Evolutionary conservation across 2,329 filamentous ascomycete genomes (phyloP).

Genomic region (Apiospora arundinis): DNA sequence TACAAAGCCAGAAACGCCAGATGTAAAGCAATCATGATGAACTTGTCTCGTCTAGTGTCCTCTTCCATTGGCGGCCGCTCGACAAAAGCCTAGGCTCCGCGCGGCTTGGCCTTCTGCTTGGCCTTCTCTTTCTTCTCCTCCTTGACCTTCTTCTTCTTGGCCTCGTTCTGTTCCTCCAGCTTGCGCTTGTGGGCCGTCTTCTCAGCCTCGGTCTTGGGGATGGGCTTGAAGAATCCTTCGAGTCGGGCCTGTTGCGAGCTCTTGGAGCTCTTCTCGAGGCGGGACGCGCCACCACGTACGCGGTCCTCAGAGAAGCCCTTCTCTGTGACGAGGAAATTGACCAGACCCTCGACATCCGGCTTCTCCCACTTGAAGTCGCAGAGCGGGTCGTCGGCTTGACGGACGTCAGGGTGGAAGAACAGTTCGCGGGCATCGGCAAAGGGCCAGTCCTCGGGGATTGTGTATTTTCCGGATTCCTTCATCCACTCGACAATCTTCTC

Average conservation of each 20-base stretch:
- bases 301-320: slow-evolving; percentile 98
- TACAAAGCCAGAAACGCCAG: slow-evolving; percentile 17
- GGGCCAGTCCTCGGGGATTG: slow-evolving; percentile 95
- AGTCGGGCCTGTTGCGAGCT: slow-evolving; percentile 87
- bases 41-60: background rate
- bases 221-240: slow-evolving; percentile 95
- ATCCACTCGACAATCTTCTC: slow-evolving; percentile 87
- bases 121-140: slow-evolving; percentile 96
- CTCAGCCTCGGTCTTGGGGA: slow-evolving; percentile 87
- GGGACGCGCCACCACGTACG: slow-evolving; percentile 78
- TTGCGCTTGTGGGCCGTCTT: slow-evolving; percentile 89
- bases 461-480: slow-evolving; percentile 80
- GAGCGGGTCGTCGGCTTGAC: slow-evolving; percentile 78
- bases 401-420: slow-evolving; percentile 91
- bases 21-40: slow-evolving; percentile 12
- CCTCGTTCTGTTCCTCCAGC: slow-evolving; percentile 87
- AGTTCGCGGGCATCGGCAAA: slow-evolving; percentile 89
- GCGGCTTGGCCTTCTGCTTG: slow-evolving; percentile 84
- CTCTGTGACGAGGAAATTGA: slow-evolving; percentile 88
- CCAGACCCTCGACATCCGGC: slow-evolving; percentile 86
- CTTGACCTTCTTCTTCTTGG: slow-evolving; percentile 95
- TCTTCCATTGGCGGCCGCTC: background rate
- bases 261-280: slow-evolving; percentile 90
- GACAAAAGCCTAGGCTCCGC: slow-evolving; percentile 54
- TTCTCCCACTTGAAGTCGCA: slow-evolving; percentile 99